Base-by-base conservation (phyloP, 805 yeast species). In the Yarrowia alimentaria region DNA sequence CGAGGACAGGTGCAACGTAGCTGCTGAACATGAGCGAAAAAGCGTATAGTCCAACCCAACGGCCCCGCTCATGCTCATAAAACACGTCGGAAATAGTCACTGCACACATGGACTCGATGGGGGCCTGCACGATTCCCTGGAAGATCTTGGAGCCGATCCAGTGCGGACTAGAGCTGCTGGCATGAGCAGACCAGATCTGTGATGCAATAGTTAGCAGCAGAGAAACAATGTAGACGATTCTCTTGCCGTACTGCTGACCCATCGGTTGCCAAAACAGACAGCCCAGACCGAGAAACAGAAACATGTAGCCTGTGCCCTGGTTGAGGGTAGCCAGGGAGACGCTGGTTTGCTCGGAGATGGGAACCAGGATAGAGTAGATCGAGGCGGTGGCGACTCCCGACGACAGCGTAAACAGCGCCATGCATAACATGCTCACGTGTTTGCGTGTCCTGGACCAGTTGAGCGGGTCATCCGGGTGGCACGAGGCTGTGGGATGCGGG, bases 11-110 rank as follows among this genome's bases (percentile, higher is more conserved):
- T 2, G 93, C 91, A 54, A 85, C 67, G 61, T 81, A 85, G 1
- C 90, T 82, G 51, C 93, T 91, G 11, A 81, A 76, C 25, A 89
- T 80, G 4, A 88, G 80, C 20, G 86, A 80, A 67, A 85, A 61
- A 56, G 84, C 85, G 66, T 85, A 87, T 10, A 80, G 70, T 0
- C 93, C 85, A 64, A 87, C 72, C 9, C 78, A 79, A 21, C 80
- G 71, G 50, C 90, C 88, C 16, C 85, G 70, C 61, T 85, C 89
- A 63, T 86, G 95, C 56, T 80, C 83, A 66, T 74, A 86, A 61
- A 78, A 86, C 62, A 85, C 75, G 62, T 87, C 95, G 3, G 88
- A 70, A 17, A 76, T 58, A 75, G 73, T 37, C 79, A 81, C 59
- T 77, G 75, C 69, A 74, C 89, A 54, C 62, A 88, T 80, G 3